These are phyloP conservation scores for Lycium barbarum DNA, from an alignment of 257 asterid species.

Conservation along the genomic window DNA sequence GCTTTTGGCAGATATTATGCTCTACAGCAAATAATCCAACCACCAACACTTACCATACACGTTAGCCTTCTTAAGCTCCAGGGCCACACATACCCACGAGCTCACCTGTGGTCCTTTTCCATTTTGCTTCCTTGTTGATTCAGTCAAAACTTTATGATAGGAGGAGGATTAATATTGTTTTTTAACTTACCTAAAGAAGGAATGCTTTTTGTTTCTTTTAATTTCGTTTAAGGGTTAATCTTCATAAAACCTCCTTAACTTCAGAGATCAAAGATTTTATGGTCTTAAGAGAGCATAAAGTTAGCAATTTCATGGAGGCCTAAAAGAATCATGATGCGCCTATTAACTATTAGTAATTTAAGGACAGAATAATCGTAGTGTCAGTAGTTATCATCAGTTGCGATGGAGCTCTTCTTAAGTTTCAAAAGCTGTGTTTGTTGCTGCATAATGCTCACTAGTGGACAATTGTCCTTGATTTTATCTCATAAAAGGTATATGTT, in stretches of 20 bases:
- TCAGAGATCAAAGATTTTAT: background rate
- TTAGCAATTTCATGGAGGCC: background rate
- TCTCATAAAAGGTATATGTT: too few species aligned
- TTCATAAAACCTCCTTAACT: background rate
- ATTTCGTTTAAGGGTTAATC: background rate
- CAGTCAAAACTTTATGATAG: background rate
- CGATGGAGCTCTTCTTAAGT: too few species aligned
- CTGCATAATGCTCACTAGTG: too few species aligned
- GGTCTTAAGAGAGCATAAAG: background rate
- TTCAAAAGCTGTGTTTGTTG: too few species aligned
- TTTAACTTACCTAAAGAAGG: background rate
- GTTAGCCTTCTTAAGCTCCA: slow-evolving; percentile 4
- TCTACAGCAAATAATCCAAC: background rate
- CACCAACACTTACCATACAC: slow-evolving; percentile 16
- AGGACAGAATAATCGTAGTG: background rate
- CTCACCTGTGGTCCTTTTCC: background rate
- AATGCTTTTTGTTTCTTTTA: background rate
- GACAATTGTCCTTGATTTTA: too few species aligned
- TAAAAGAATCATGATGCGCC: background rate
- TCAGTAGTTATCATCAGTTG: background rate
- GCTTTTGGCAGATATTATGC: background rate
- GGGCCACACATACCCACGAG: background rate
- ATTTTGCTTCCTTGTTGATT: background rate
- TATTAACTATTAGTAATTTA: background rate
- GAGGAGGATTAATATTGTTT: background rate